phyloP scores from a whole-genome alignment of 2,329 filamentous ascomycete species.

The Tolypocladium inflatum region DNA sequence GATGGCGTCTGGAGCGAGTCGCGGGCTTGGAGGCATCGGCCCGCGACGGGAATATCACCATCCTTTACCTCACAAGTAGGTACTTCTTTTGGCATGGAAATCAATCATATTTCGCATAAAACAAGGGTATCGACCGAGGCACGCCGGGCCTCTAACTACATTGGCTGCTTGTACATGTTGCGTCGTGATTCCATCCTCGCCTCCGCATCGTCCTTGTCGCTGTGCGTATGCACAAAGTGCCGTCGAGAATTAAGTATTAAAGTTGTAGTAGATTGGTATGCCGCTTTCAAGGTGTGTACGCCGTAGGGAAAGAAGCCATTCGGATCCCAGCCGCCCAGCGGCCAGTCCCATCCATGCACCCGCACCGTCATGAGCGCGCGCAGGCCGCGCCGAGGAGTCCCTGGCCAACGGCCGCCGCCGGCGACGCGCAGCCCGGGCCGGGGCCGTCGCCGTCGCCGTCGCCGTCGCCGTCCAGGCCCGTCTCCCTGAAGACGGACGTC shows the following conservation, averaged over 20 bases:
- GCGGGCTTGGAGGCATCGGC: background rate
- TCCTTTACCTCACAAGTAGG: background rate
- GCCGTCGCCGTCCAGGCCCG: slow-evolving; percentile 27
- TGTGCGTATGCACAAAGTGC: background rate
- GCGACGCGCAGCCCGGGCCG: slow-evolving; percentile 8
- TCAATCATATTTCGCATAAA: background rate
- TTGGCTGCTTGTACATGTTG: background rate
- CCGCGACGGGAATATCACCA: background rate
- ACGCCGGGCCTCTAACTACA: background rate
- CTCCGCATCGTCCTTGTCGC: background rate
- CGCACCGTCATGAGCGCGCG: background rate
- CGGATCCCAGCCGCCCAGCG: background rate
- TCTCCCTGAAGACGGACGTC: slow-evolving; percentile 42
- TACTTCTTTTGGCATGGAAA: background rate
- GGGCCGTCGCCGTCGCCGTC: slow-evolving; percentile 2
- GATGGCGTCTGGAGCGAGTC: slow-evolving; percentile 1
- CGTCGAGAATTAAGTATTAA: background rate
- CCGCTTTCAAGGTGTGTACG: background rate
- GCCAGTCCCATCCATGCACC: background rate
- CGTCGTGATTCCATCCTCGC: background rate
- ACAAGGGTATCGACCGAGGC: background rate
- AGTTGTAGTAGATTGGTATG: background rate
- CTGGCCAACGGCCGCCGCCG: background rate
- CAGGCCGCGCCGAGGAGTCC: background rate
- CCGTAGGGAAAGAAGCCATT: background rate